Evolutionary conservation across 345 rosid species (phyloP).

Genomic region (Eucalyptus pumila): DNA sequence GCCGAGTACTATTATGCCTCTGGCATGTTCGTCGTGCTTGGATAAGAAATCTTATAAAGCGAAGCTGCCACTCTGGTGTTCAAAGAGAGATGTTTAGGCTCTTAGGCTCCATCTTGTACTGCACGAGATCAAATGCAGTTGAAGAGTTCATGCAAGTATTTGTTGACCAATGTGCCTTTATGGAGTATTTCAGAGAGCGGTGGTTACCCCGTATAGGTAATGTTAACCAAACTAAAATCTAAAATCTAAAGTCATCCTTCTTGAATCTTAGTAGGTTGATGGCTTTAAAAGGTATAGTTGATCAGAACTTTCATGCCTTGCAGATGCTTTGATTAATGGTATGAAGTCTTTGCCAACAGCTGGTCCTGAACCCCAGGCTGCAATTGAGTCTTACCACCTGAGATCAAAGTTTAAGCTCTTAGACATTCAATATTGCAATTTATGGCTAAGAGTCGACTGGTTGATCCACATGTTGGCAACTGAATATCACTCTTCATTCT

Average conservation of each 20-base stretch:
- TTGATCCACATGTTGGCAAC: slow-evolving; percentile 30
- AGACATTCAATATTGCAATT: slow-evolving; percentile 9
- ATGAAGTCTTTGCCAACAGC: slow-evolving; percentile 25
- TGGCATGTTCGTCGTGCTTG: slow-evolving; percentile 44
- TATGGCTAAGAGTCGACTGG: slow-evolving; percentile 35
- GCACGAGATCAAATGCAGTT: neutral
- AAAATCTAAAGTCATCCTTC: neutral
- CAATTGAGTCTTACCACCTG: slow-evolving; percentile 39
- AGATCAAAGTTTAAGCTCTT: slow-evolving; percentile 28
- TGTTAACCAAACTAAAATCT: neutral
- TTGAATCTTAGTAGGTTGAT: neutral
- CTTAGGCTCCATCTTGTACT: slow-evolving; percentile 4
- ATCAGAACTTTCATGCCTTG: neutral
- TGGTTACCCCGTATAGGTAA: slow-evolving; percentile 35
- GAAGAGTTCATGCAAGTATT: slow-evolving; percentile 28
- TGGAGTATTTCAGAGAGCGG: slow-evolving; percentile 22
- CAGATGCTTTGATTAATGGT: slow-evolving; percentile 30
- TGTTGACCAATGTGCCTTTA: slow-evolving; percentile 32
- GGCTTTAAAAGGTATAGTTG: neutral
- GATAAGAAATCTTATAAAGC: slow-evolving; percentile 39
- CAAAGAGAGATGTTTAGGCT: slow-evolving; percentile 39
- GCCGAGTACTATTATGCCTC: slow-evolving; percentile 23
- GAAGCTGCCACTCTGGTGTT: slow-evolving; percentile 22
- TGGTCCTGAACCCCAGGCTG: slow-evolving; percentile 32
- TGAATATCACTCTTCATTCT: slow-evolving; percentile 32